A percentile compares a stretch with the other conserved stretches of the same genome.
Conservation (phyloP, 345 rosid genomes). For the Conringia planisiliqua region DNA sequence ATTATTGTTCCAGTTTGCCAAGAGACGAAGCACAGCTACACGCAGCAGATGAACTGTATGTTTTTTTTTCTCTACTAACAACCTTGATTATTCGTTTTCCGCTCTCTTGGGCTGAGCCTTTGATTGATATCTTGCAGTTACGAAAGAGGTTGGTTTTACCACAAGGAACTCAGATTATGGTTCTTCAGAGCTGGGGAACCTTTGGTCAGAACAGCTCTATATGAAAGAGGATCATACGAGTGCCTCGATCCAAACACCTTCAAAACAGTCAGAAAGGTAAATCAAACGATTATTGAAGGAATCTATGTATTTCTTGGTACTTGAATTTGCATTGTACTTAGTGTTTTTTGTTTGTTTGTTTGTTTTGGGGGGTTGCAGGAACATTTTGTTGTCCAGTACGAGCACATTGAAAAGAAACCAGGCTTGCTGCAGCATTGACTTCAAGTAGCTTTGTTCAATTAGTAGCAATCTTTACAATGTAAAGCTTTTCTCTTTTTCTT, state of each 20-base stretch:
- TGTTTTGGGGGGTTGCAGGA: slow-evolving; percentile 51
- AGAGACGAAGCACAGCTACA: slow-evolving; percentile 90
- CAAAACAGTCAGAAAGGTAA: slow-evolving; percentile 77
- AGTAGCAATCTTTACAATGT: slow-evolving; percentile 45
- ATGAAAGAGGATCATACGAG: slow-evolving; percentile 88
- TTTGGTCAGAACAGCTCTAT: slow-evolving; percentile 60
- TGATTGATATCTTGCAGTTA: slow-evolving; percentile 50
- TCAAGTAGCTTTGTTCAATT: slow-evolving; percentile 33
- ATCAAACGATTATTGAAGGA: not conserved
- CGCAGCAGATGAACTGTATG: slow-evolving; percentile 98
- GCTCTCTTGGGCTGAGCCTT: not conserved
- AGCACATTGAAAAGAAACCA: slow-evolving; percentile 89
- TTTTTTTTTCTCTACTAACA: slow-evolving; percentile 10
- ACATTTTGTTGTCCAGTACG: slow-evolving; percentile 69
- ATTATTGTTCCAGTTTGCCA: slow-evolving; percentile 72
- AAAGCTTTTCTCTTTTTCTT: slow-evolving; percentile 38
- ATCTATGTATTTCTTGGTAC: not conserved
- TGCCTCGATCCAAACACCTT: slow-evolving; percentile 79
- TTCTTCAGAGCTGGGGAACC: slow-evolving; percentile 83
- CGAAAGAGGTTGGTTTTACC: slow-evolving; percentile 88
- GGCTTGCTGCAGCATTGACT: slow-evolving; percentile 69
- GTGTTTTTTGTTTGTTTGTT: not conserved
- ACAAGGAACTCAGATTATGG: slow-evolving; percentile 83
- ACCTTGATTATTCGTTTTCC: not conserved
- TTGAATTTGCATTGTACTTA: not conserved